Evolutionary conservation across 1,139 yeast genomes (phyloP).

Genomic region (Protomyces macrosporus): DNA sequence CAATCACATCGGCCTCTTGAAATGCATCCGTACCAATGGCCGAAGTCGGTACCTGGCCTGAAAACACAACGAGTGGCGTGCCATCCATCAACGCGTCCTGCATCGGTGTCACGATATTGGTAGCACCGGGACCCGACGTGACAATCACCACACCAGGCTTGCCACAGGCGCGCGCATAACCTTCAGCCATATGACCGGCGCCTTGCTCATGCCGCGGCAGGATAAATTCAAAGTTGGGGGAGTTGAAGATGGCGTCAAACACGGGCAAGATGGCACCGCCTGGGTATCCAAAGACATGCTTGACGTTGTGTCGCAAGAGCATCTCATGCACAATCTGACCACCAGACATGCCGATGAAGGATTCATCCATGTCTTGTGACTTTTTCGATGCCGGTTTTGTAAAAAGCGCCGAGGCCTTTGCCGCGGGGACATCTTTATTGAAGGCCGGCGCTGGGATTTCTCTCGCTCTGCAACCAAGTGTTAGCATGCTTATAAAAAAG

Average conservation of each 20-base stretch:
- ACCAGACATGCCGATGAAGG: slow-evolving; percentile 86
- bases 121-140: slow-evolving; percentile 98
- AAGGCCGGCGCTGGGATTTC: slow-evolving; percentile 35
- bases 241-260: slow-evolving; percentile 91
- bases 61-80: slow-evolving; percentile 93
- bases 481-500: too few relatives aligned
- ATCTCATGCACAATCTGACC: slow-evolving; percentile 98
- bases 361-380: slow-evolving; percentile 56
- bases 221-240: slow-evolving; percentile 80
- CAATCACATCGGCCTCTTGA: slow-evolving; percentile 98
- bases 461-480: slow-evolving; percentile 6
- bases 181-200: slow-evolving; percentile 99
- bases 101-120: slow-evolving; percentile 94
- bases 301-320: slow-evolving; percentile 95
- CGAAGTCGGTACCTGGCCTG: slow-evolving; percentile 94
- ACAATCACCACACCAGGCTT: slow-evolving; percentile 98
- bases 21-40: slow-evolving; percentile 98
- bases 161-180: slow-evolving; percentile 91
- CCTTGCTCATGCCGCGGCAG: slow-evolving; percentile 98
- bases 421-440: slow-evolving; percentile 30
- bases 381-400: slow-evolving; percentile 5
- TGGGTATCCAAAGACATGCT: slow-evolving; percentile 48
- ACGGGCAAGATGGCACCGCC: slow-evolving; percentile 99
- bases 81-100: slow-evolving; percentile 98
- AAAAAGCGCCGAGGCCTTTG: slow-evolving; percentile 6